These are phyloP conservation scores for Dioscorea zingiberensis DNA, from an alignment of 106 monocot species.

Conservation along the genomic window DNA sequence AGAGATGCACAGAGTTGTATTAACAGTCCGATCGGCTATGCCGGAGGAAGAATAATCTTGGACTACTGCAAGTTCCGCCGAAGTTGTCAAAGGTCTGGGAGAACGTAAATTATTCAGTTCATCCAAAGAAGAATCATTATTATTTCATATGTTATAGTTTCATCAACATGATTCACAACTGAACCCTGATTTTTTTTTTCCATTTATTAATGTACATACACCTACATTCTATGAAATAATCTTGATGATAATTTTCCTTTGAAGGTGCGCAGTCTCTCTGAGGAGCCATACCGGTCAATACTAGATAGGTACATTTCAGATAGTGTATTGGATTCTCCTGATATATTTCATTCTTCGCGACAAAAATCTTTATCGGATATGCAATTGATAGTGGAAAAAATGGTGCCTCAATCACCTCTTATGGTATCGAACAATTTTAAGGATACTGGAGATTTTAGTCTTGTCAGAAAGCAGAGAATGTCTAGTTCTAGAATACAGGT, in stretches of 20 bases:
- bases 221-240: not conserved
- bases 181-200: not conserved
- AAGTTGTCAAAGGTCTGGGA: slow-evolving; percentile 22
- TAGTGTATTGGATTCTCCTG: slow-evolving; percentile 24
- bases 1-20: slow-evolving; percentile 34
- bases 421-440: slow-evolving; percentile 17
- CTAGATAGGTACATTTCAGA: slow-evolving; percentile 27
- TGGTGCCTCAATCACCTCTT: slow-evolving; percentile 29
- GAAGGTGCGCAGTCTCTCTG: slow-evolving; percentile 37
- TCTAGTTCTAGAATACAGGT: slow-evolving; percentile 16
- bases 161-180: not conserved
- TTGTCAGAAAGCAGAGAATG: slow-evolving; percentile 12
- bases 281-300: slow-evolving; percentile 25
- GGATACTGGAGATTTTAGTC: slow-evolving; percentile 11
- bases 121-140: slow-evolving; percentile 4
- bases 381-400: slow-evolving; percentile 36
- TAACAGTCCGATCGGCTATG: slow-evolving; percentile 36
- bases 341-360: slow-evolving; percentile 31
- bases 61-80: slow-evolving; percentile 19
- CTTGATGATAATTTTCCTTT: slow-evolving; percentile 4
- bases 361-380: slow-evolving; percentile 35
- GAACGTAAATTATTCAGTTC: not conserved
- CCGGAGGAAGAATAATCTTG: slow-evolving; percentile 32
- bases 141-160: too few species aligned
- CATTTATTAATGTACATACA: not conserved